Base-by-base conservation (phyloP, 495 filamentous ascomycete species). In the Lepraria neglecta region DNA sequence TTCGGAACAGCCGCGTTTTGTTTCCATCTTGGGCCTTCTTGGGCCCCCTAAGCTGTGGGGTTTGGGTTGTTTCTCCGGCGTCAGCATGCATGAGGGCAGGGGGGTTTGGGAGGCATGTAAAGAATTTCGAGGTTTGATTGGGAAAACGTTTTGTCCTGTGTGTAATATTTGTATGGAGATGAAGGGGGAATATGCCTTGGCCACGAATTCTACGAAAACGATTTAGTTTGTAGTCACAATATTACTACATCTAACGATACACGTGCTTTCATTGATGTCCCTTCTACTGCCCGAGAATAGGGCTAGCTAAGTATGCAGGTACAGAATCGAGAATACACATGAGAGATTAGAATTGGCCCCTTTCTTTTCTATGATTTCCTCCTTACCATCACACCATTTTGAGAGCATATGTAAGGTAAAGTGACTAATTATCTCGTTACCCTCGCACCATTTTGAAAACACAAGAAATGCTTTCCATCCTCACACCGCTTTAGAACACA, bases 51-150 rank as follows among this genome's bases (percentile, higher is more conserved):
- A 14, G n/a, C 17, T n/a, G 3, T 10, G 31, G 17, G 17, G 50
- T 6, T 47, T 14, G 45, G 45, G 9, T 27, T 7, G 17, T 7
- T 5, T 47, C 17, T 27, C 10, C 11, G 17, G 14, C 0, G 12
- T 9, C 5, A n/a, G 45, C 2, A 31, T 38, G n/a, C 3, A 5
- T 38, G n/a, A 40, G 9, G 17, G 27, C 14, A 4, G 7, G 10
- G 1, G 46, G 21, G 47, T 3, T 19, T 9, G 40, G 11, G 17
- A 3, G 35, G 31, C 57, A 51, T 35, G 38, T 21, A 21, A 40
- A 38, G 44, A 14, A 24, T 43, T 19, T 51, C 21, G 9, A 28
- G 3, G 21, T 40, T 14, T 50, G 14, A 59, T 59, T 59, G 57
- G 57, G 10, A 40, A 14, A 3, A 6, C 11, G 1, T n/a, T 15